Conservation (phyloP, 2,329 filamentous ascomycete genomes). For the Amphichorda felina region DNA sequence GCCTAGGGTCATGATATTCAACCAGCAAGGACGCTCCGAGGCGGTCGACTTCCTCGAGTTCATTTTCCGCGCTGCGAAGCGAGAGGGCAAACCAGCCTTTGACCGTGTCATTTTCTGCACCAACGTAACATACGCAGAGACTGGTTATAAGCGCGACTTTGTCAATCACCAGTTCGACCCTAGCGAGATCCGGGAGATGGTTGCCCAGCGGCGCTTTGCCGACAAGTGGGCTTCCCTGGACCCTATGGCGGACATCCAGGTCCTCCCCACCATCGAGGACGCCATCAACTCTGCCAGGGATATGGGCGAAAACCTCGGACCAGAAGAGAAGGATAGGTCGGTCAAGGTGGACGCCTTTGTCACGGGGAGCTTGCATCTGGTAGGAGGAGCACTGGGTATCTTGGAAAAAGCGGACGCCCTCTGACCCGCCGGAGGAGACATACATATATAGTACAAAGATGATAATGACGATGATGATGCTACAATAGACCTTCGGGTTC, state of each 20-base stretch:
- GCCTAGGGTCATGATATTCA: constrained; percentile 64
- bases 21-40: constrained; percentile 57
- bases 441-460: no score
- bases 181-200: constrained; percentile 36
- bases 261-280: constrained; percentile 41
- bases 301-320: constrained; percentile 11
- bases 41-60: constrained; percentile 40
- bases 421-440: constrained; percentile 9
- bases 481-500: constrained; percentile 31
- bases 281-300: constrained; percentile 35
- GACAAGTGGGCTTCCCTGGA: constrained; percentile 37
- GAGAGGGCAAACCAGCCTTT: constrained; percentile 32
- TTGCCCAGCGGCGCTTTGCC: constrained; percentile 39
- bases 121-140: constrained; percentile 48
- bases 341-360: constrained; percentile 33
- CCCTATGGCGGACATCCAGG: constrained; percentile 28
- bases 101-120: constrained; percentile 73
- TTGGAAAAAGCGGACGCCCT: constrained; percentile 33
- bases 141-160: constrained; percentile 43
- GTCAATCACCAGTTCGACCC: constrained; percentile 43
- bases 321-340: no score
- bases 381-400: constrained; percentile 41
- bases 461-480: background rate
- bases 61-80: constrained; percentile 24
- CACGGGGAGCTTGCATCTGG: constrained; percentile 52